Base-by-base conservation (phyloP, 495 filamentous ascomycete species). In the Evernia prunastri region DNA sequence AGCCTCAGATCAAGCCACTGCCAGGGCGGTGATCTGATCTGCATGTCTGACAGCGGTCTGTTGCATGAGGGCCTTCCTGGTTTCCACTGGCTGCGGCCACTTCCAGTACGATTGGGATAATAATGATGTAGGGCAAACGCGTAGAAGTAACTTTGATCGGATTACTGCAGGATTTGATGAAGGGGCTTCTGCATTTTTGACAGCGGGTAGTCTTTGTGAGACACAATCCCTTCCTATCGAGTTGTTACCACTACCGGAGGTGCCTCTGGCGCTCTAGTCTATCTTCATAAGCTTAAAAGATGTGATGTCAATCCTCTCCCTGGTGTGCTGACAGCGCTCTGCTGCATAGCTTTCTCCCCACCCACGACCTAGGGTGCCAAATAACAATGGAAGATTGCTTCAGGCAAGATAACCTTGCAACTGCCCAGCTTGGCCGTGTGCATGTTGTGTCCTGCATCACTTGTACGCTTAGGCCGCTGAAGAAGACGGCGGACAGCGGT, bases 41-140 rank as follows among this genome's bases (percentile, higher is more conserved):
- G 51, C 51, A 57, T 17, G 51, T 23, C 33, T 63, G 51, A 47
- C 61, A 63, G 61, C 51, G 61, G 61, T 11, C 51, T 33, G 51
- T 20, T 33, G 51, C 51, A 33, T 33, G 29, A 33, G 3, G 15
- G 18, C 51, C 27, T 54, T 31, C 4, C 20, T 33, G 29, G 17
- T 3, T 35, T 54, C 49, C 17, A 53, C 27, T 18, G 5, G 31
- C 4, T 31, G 13, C 27, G 13, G 27, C 27, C 13, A 25, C 25
- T 49, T 31, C 49, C 13, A 31, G 15, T 17, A 18, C 10, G 49
- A 29, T 29, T 29, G 49, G 25, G 29, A 53, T 18, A 27, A 15
- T 12, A 29, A 53, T 18, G 49, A 15, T 12, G 31, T 18, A 4
- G 15, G 6, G 49, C 49, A 54, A 31, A 54, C 15, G 1, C 3